Base-by-base conservation (phyloP, 345 rosid genomes). In the Dipteronia dyeriana region DNA sequence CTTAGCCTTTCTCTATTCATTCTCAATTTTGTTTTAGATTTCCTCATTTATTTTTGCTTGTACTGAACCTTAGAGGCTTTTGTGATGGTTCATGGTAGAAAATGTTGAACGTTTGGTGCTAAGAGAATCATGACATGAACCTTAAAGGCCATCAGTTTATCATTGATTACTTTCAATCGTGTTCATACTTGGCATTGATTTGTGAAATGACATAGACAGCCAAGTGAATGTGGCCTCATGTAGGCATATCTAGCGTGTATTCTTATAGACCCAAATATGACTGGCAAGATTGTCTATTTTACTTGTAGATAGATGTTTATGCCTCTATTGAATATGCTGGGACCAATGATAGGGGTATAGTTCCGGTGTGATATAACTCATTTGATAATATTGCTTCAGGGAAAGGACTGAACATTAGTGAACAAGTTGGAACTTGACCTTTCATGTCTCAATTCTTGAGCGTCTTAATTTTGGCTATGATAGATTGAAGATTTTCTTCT, bases 391-490 rank as follows among this genome's bases (percentile, higher is more conserved):
- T 54, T 71, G 73, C 43, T 38, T 70, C 1, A 26, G 13, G 41
- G 73, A 22, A 51, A 70, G 61, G n/a, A 51, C 73, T 53, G 43
- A 47, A 14, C 54, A 49, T 49, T 49, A 49, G n/a, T 53, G 57
- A 53, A 47, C 20, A 68, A 68, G 29, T 51, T 25, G 73, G 26
- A 31, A 45, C 57, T 68, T 22, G 49, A 68, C 57, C 57, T 23
- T 31, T 23, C 20, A 45, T 68, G 47, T 68, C 72, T 17, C 68
- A 23, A 68, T 68, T 23, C 16, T 23, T 47, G 56, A 12, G 43
- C 19, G 8, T 51, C 57, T 14, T 53, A 16, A 53, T 53, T 53
- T 53, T 39, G 54, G 60, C 61, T 26, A 29, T 70, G 17, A 70
- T 9, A 34, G 39, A 54, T 57, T 8, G 22, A 54, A 54, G 11